Evolutionary conservation across 1,139 yeast species (phyloP), one percentile per base, ranked within the genome.

Genomic region (Yamadazyma triangularis): DNA sequence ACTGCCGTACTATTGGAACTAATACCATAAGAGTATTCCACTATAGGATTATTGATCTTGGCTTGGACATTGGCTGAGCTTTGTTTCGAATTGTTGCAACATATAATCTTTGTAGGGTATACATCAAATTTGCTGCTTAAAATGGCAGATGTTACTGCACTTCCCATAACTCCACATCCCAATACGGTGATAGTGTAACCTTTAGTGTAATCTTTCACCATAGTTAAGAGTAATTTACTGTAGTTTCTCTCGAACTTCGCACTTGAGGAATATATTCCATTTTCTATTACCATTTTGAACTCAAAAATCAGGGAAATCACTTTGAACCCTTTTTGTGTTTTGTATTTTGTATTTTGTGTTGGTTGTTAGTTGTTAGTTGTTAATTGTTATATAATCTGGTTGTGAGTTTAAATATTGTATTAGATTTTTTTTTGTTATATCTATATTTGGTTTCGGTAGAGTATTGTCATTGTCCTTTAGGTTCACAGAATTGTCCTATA

Each of bases 111-210:
- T 23, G 69, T 56, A 19, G 97, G 97, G 37, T 64, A 63, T n/a
- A 78, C 74, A n/a, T 62, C 61, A 38, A 72, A 64, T 16, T 56
- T 42, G n/a, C 62, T 46, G 38, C 47, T 67, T 47, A 60, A 69
- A 32, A 89, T 82, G 13, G 97, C 95, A 11, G 87, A 72, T 24
- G 85, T 73, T 28, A 91, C 87, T n/a, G 98, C 96, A 20, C 93
- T 83, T 36, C 98, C 97, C 91, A 91, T 86, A 34, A 86, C 89
- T 35, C 99, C 99, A 48, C 95, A 79, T 26, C 96, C 99, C 35
- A 91, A 69, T 16, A 91, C 80, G 12, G 93, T 73, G 34, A 91
- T 64, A 4, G 91, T 83, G 55, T 74, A 78, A 36, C 70, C 69
- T 38, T 62, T 48, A 69, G 60, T 58, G 22, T 23, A 15, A 13